Base-by-base conservation (phyloP, 1,284 basidiomycete species). In the Rhodotorula sp. region DNA sequence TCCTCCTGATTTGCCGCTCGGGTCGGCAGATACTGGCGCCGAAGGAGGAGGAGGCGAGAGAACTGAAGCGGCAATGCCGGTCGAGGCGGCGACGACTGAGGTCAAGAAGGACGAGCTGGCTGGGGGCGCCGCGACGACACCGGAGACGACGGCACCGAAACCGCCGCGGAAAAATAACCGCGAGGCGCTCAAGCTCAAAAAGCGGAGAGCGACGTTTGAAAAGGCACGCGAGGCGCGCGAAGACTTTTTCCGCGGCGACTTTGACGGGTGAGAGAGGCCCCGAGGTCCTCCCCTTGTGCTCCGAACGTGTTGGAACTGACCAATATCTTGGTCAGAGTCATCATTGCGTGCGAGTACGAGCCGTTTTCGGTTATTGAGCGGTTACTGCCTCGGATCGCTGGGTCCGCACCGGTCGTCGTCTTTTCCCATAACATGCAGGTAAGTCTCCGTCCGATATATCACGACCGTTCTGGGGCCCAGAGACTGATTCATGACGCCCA, bases 281-380 rank as follows among this genome's bases (percentile, higher is more conserved):
- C 29, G 15, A 4, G 18, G 0, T 26, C 49, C 26, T 33, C 24
- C n/a, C n/a, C n/a, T n/a, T n/a, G n/a, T n/a, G n/a, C n/a, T n/a
- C n/a, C n/a, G n/a, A 18, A 48, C 6, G 26, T 6, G 6, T 20
- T 18, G 29, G 18, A 10, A 48, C 48, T 61, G 48, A 61, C 33
- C 7, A 14, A 22, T 56, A 8, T 3, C 17, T 12, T 44, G 5
- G 33, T 14, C 69, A 95, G 92, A 0, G 84, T 97, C 26, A 81
- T 98, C 62, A 82, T 96, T 57, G 89, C 92, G 2, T 91, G 88
- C 69, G 87, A 91, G 79, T 93, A 96, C 77, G 93, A 96, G 66
- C 89, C 93, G 0, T 87, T 86, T 74, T 91, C 91, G 0, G 87
- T 98, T 71, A 79, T 97, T 26, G 85, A 91, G 70, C 85, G 85